Evolutionary conservation across 2,329 filamentous ascomycete genomes (phyloP).

Genomic region (Cryphonectria naterciae): DNA sequence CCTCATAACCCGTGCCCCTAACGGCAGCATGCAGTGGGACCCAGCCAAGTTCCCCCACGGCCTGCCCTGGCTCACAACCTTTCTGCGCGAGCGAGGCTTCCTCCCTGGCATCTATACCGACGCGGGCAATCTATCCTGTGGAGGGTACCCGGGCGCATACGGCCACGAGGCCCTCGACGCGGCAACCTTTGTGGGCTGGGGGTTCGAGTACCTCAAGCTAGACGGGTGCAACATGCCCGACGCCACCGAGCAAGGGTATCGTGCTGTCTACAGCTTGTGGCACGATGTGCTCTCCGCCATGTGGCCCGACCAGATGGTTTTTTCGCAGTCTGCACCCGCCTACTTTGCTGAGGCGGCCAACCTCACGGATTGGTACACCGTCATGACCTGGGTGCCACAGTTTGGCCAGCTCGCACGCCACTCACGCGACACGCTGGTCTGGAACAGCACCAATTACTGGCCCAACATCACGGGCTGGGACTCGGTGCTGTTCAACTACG

Average conservation of each 20-base stretch:
- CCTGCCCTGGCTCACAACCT: constrained; percentile 45
- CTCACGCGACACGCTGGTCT: constrained; percentile 39
- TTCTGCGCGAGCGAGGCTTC: constrained; percentile 45
- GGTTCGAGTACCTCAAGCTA: constrained; percentile 45
- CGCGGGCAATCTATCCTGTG: constrained; percentile 48
- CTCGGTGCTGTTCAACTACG: constrained; percentile 53
- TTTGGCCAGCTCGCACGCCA: constrained; percentile 50
- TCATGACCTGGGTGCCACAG: constrained; percentile 48
- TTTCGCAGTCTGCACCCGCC: constrained; percentile 51
- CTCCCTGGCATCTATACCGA: constrained; percentile 52
- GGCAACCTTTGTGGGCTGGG: constrained; percentile 43
- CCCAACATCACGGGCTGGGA: constrained; percentile 48
- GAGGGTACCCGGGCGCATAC: constrained; percentile 46
- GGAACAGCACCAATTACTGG: constrained; percentile 45
- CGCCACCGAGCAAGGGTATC: constrained; percentile 31
- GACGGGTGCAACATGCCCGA: constrained; percentile 46
- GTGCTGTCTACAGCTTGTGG: constrained; percentile 47
- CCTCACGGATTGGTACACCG: constrained; percentile 48
- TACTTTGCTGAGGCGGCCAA: constrained; percentile 45
- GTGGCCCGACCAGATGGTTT: constrained; percentile 42
- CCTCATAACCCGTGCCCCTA: constrained; percentile 38
- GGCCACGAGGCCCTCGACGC: constrained; percentile 48
- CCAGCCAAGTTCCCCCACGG: constrained; percentile 46
- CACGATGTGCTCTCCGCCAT: constrained; percentile 43
- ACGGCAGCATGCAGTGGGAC: constrained; percentile 48